Conservation (phyloP, 2,329 filamentous ascomycete species). For the Chrysosporium keratinophilum region DNA sequence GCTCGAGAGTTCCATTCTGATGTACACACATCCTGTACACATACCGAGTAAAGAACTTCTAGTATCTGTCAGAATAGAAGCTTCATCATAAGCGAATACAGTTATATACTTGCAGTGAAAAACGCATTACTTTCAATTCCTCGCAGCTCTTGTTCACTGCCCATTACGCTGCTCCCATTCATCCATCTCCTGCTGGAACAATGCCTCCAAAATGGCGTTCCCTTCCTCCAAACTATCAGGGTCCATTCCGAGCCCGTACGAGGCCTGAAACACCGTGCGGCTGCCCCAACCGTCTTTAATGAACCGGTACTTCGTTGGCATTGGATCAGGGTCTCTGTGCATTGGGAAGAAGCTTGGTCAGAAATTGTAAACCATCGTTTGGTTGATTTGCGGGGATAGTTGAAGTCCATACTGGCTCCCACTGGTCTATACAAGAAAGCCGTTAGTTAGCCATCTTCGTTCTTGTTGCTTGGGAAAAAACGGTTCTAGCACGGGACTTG, state of each 20-base stretch:
- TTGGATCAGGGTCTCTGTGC: neutral
- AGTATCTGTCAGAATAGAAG: too few species aligned
- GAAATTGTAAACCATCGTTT: neutral
- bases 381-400: too few species aligned
- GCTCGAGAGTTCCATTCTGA: too few species aligned
- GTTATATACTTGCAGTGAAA: neutral
- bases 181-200: slow-evolving; percentile 5
- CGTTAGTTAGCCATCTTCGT: too few species aligned
- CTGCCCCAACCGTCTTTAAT: slow-evolving; percentile 18
- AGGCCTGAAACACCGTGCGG: slow-evolving; percentile 18
- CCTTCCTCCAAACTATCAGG: slow-evolving; percentile 18
- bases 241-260: slow-evolving; percentile 17
- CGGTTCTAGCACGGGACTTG: too few species aligned
- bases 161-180: slow-evolving; percentile 2
- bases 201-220: slow-evolving; percentile 17
- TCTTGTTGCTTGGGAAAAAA: too few species aligned
- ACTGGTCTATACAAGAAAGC: too few species aligned
- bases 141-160: neutral
- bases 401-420: too few species aligned
- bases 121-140: neutral
- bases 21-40: too few species aligned
- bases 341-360: neutral
- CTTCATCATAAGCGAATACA: too few species aligned
- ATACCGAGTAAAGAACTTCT: too few species aligned
- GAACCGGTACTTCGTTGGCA: slow-evolving; percentile 14